Conservation (phyloP, 78 protist genomes). For the Speleostelium caveatum region DNA sequence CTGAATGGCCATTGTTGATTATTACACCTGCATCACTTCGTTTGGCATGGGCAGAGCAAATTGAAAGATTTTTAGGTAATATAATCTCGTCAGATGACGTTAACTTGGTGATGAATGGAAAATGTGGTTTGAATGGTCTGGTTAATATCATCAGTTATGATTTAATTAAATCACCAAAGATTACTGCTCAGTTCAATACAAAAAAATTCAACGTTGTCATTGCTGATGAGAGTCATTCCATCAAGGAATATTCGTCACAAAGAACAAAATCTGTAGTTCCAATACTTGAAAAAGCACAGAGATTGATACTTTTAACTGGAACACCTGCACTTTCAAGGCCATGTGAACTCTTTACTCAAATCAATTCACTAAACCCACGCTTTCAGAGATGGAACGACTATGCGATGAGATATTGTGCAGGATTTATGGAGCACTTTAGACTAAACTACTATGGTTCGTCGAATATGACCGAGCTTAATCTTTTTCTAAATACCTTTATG, state of each 20-base stretch:
- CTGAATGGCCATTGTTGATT: constrained; percentile 76
- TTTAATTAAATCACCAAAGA: constrained; percentile 10
- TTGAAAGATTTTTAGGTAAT: constrained; percentile 41
- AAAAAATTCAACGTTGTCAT: constrained; percentile 63
- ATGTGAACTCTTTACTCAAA: constrained; percentile 87
- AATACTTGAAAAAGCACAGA: constrained; percentile 30
- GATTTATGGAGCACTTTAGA: constrained; percentile 13
- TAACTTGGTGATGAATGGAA: constrained; percentile 71
- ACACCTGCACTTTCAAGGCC: constrained; percentile 95
- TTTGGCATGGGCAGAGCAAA: constrained; percentile 72
- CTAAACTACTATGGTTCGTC: constrained; percentile 75
- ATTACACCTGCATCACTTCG: constrained; percentile 79
- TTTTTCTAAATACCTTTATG: constrained; percentile 68
- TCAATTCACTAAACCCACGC: constrained; percentile 37
- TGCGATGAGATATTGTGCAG: constrained; percentile 83
- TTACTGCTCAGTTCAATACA: not conserved
- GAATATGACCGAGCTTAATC: constrained; percentile 87
- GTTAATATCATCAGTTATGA: constrained; percentile 80
- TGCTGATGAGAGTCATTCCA: constrained; percentile 87
- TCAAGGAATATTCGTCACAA: constrained; percentile 77
- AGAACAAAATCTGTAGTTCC: constrained; percentile 70
- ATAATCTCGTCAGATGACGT: constrained; percentile 13
- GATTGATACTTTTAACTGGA: constrained; percentile 86
- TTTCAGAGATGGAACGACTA: constrained; percentile 37
- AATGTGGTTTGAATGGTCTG: constrained; percentile 72